Evolutionary conservation across 805 yeast species (phyloP).

Genomic region (Kuraishia capsulata): DNA sequence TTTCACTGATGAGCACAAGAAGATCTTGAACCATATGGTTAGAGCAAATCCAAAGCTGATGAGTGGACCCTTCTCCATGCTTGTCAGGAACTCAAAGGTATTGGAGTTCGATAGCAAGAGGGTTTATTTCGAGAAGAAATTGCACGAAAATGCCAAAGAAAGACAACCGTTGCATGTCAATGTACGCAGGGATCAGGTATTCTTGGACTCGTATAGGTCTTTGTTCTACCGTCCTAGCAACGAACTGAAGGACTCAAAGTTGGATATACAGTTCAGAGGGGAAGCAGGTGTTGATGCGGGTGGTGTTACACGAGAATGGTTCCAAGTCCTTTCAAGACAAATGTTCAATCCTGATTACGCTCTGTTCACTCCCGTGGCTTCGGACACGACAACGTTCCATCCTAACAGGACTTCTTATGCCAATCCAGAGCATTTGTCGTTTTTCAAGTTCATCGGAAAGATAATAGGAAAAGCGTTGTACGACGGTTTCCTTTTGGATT

Average conservation of each 20-base stretch:
- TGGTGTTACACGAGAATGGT: conserved; percentile 97
- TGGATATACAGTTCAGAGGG: conserved; percentile 80
- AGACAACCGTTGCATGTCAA: conserved; percentile 47
- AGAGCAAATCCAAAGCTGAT: conserved; percentile 82
- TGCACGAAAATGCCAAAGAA: conserved; percentile 42
- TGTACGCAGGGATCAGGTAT: conserved; percentile 83
- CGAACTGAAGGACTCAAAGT: conserved; percentile 60
- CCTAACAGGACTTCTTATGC: conserved; percentile 90
- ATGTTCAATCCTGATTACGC: conserved; percentile 97
- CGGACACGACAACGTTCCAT: conserved; percentile 90
- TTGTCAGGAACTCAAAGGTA: conserved; percentile 81
- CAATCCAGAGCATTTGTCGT: conserved; percentile 87
- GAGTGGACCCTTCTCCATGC: conserved; percentile 91
- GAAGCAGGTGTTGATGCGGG: conserved; percentile 98
- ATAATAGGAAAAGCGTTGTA: conserved; percentile 90
- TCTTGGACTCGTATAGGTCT: conserved; percentile 80
- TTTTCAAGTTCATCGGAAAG: conserved; percentile 90
- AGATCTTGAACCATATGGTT: conserved; percentile 84
- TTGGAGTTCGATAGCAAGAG: conserved; percentile 92
- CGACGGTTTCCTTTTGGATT: conserved; percentile 80
- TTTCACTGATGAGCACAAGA: conserved; percentile 83
- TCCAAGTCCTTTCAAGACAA: conserved; percentile 84
- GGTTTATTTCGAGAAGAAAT: conserved; percentile 68
- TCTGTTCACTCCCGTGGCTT: conserved; percentile 79
- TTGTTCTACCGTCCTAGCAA: conserved; percentile 70